Base-by-base conservation (phyloP, 2,329 filamentous ascomycete genomes). In the Xylaria digitata region DNA sequence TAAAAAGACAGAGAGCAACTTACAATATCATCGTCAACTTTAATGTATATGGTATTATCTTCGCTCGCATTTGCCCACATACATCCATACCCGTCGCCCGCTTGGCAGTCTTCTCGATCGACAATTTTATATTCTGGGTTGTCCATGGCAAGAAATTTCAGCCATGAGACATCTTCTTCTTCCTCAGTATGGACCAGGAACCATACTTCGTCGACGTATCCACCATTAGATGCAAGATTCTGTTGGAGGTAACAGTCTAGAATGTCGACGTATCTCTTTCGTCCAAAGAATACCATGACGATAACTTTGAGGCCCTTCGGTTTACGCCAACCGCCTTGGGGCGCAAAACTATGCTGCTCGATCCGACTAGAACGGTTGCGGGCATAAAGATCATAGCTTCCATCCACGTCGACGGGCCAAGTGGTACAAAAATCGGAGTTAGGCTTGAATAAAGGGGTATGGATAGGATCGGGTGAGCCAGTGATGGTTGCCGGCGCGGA, bases 241-340 rank as follows among this genome's bases (percentile, higher is more conserved):
- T 81, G 78, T 74, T 82, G 69, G 13, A 77, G 71, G 66, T 84
- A 85, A 65, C 83, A 85, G 66, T 83, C 82, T 46, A 85, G 70
- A 32, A 84, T 79, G 37, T 82, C 80, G 26, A 84, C 80, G 9
- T 80, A 79, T 62, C 78, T 75, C 56, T 79, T 79, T 17, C 82
- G 78, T 21, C 82, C 83, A 66, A 78, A 84, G 63, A 84, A 84
- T 0, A 84, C 80, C 63, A 84, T 76, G 17, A 77, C 82, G 65
- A 83, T 78, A n/a, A 84, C 74, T 68, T 79, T 81, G 68, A 77
- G 46, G 11, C 72, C 75, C 15, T 56, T 34, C 2, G 75, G 75
- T 56, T 76, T 77, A 64, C 70, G 72, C 75, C 75, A 77, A 9
- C 75, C 74, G 50, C 70, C 74, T 9, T 67, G 61, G 6, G 75